Base-by-base conservation (phyloP, 2,329 filamentous ascomycete genomes). In the Lizonia empirigonia region DNA sequence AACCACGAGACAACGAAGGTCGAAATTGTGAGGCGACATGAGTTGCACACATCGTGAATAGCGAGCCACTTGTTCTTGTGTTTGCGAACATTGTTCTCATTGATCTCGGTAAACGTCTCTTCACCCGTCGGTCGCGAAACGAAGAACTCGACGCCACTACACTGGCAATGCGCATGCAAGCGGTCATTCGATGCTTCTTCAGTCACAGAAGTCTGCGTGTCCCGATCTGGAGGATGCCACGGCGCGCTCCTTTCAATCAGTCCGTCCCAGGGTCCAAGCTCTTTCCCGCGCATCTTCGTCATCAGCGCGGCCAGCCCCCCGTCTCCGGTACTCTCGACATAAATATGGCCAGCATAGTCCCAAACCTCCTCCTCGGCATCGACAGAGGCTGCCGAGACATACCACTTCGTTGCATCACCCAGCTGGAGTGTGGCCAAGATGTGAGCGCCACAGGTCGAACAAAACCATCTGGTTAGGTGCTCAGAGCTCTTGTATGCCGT, bases 1-100 rank as follows among this genome's bases (percentile, higher is more conserved):
- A 83, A 78, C 86, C 86, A 90, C 0, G 80, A 74, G 59, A 87
- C 81, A 37, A 88, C 79, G 48, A 88, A 84, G 56, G 84, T 85
- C 3, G 86, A 85, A 1, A 82, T 79, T 0, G 74, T 70, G 3
- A 85, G 73, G 5, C 86, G 82, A 65, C 87, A 90, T 2, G 83
- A 82, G 5, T 72, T 76, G 68, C 87, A 90, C 8, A 74, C 57
- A 40, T 69, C 59, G 34, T 70, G 69, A 13, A 77, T 73, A n/a
- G 87, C 74, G 78, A 50, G 40, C 50, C 50, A 54, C 10, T 54
- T 54, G n/a, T 50, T 7, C 13, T 40, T 50, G 40, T 54, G 32
- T 22, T 34, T 50, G n/a, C 50, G 50, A 3, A 54, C 26, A 18
- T 54, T 41, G 34, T 41, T 3, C 15, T 50, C 40, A 16, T 54